A percentile compares a stretch with the other conserved stretches of the same genome.
These are phyloP conservation scores for Pleochaeta shiraiana DNA, from an alignment of 2,329 filamentous ascomycete species.

Conservation along the genomic window DNA sequence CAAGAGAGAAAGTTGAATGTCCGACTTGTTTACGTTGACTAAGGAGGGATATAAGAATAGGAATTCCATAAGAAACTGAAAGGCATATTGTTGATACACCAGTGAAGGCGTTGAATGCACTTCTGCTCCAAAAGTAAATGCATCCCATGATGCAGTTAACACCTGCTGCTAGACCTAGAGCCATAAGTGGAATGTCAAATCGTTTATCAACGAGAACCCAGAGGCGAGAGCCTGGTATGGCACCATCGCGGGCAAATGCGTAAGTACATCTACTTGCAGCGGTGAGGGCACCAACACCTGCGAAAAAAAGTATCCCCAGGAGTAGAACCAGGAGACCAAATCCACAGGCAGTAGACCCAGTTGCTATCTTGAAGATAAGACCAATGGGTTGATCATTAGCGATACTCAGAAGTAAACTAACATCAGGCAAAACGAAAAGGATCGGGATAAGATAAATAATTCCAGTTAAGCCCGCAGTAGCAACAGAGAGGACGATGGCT, in stretches of 20 bases:
- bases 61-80: constrained; percentile 52
- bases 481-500: constrained; percentile 26
- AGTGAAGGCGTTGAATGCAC: constrained; percentile 50
- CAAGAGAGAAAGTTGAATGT: too few relatives aligned
- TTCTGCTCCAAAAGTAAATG: constrained; percentile 44
- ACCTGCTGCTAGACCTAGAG: constrained; percentile 34
- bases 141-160: constrained; percentile 46
- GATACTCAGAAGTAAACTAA: neutral
- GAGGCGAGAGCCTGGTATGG: constrained; percentile 36
- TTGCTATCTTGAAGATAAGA: constrained; percentile 27
- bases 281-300: constrained; percentile 29
- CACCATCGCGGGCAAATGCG: constrained; percentile 45
- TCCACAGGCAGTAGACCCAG: constrained; percentile 26
- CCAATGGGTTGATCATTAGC: constrained; percentile 25
- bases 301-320: constrained; percentile 28
- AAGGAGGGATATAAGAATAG: constrained; percentile 46
- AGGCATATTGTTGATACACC: constrained; percentile 51
- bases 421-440: constrained; percentile 18
- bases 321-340: constrained; percentile 28
- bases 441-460: constrained; percentile 30
- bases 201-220: constrained; percentile 38
- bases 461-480: constrained; percentile 26
- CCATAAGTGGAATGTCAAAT: constrained; percentile 42
- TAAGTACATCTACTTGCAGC: constrained; percentile 40
- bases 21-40: too few relatives aligned